A percentile compares a stretch with the other conserved stretches of the same genome.
These are phyloP conservation scores for Pyrenochaeta sp. DNA, from an alignment of 2,329 filamentous ascomycete genomes.

Conservation along the genomic window DNA sequence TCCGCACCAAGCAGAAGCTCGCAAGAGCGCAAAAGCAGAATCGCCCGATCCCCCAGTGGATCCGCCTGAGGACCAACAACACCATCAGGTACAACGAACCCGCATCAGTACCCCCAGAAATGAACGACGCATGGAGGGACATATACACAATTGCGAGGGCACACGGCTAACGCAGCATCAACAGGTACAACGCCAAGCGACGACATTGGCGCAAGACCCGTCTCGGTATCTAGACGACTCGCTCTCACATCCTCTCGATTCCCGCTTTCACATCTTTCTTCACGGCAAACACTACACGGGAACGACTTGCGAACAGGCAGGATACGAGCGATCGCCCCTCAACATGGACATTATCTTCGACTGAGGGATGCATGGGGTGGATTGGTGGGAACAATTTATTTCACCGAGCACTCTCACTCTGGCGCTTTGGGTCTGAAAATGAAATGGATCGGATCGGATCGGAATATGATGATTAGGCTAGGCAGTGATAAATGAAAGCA, in stretches of 20 bases:
- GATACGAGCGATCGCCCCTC: constrained; percentile 33
- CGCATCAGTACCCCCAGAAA: constrained; percentile 10
- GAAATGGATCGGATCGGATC: constrained; percentile 26
- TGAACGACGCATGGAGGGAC: neutral
- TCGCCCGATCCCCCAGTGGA: constrained; percentile 99
- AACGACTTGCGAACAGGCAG: constrained; percentile 41
- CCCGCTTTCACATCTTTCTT: constrained; percentile 34
- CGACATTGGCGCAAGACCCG: constrained; percentile 99
- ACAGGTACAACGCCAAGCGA: constrained; percentile 99
- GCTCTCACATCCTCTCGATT: constrained; percentile 49
- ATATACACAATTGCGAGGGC: neutral
- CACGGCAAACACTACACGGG: constrained; percentile 36
- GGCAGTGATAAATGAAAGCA: constrained; percentile 45
- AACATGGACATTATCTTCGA: constrained; percentile 29
- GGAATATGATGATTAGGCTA: constrained; percentile 47
- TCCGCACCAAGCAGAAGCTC: constrained; percentile 99
- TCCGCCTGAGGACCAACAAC: constrained; percentile 97
- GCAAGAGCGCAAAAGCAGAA: constrained; percentile 99
- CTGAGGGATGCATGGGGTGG: constrained; percentile 35
- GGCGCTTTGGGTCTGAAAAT: constrained; percentile 48
- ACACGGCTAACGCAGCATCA: constrained; percentile 18
- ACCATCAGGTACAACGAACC: constrained; percentile 87
- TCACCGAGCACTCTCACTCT: constrained; percentile 40
- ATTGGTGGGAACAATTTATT: constrained; percentile 27
- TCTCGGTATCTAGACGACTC: constrained; percentile 89